Evolutionary conservation across 352 stramenopile species (phyloP), one percentile per base, ranked within the genome.

Genomic region (Pythium sukuiense): DNA sequence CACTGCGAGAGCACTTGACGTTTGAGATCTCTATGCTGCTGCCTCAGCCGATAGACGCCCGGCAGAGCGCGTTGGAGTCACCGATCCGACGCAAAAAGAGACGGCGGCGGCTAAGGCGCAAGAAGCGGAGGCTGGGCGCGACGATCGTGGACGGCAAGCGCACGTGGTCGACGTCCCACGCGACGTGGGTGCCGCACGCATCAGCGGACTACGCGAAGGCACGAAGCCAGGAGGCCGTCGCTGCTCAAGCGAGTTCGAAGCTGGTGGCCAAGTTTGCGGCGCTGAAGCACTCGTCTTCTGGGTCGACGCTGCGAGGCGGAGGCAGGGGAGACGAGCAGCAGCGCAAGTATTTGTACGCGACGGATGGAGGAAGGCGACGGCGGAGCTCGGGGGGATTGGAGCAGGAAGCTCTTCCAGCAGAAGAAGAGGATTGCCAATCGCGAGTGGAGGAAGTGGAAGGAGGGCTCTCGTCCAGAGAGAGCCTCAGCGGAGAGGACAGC

Each of bases 11-110:
- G 26, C 70, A 77, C 37, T 59, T 90, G n/a, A 90, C 80, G 30
- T 86, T 85, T 33, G 74, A 90, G 61, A 85, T 90, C 33, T 83
- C 75, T 46, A 83, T 85, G 76, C 39, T 90, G 27, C 71, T 90
- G 18, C 81, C 81, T 12, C 46, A 62, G 9, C 79, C 81, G 3
- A 62, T 88, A 12, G 76, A 88, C 55, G 71, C 66, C 13, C 69
- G 80, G 12, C 80, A 90, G 63, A 84, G 71, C 43, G 59, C 71
- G 39, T 56, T 90, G 41, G 72, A 76, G 6, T 90, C 80, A 30
- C 78, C 78, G 16, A 82, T 90, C 53, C 69, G 67, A 5, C 65
- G 81, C 3, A 73, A 78, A 55, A 69, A 72, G 37, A 37, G 32
- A 2, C 37, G 37, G 48, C 62, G 82, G 13, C 66, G 56, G 2